Base-by-base conservation (phyloP, 441 rosid genomes). In the Geranium incanum region DNA sequence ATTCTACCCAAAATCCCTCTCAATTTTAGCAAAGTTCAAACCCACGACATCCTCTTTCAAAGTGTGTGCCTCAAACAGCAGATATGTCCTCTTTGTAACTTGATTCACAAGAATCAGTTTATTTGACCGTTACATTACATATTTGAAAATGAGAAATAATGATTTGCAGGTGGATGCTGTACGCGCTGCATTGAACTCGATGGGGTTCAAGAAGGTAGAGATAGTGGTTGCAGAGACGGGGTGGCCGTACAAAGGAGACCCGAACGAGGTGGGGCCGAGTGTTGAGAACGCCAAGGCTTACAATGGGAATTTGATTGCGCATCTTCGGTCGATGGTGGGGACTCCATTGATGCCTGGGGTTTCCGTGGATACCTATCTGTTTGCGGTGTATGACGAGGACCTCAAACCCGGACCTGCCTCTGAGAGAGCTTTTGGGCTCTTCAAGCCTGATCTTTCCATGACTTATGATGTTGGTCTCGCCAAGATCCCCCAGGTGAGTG, bases 151-250 rank as follows among this genome's bases (percentile, higher is more conserved):
- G 41, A 38, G 41, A 38, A 38, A 38, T 38, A 6, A 4, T 38
- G 41, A 4, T 38, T 6, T 38, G 3, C 80, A 92, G 98, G 89
- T 90, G 18, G 99, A 94, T 85, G 96, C 93, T 3, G 84, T 92
- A 67, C 80, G 75, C 55, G 85, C 96, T 62, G 97, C 97, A 0
- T 73, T 92, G 68, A 77, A 76, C 57, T 43, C 91, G 0, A 74
- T 86, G 81, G 91, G 88, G 4, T 94, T 84, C 65, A 86, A 84
- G 74, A 75, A 84, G 68, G 93, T 94, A 55, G 97, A 94, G 73
- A 90, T 94, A 36, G 79, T 88, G 76, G 96, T 94, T 11, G 97
- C 97, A 3, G 97, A 94, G 81, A 94, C 97, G 3, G 99, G 97
- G 0, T 94, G 99, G 99, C 93, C 99, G 2, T 94, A 90, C 80